Base-by-base conservation (phyloP, 2,329 filamentous ascomycete genomes). In the Nigrograna mackinnonii region DNA sequence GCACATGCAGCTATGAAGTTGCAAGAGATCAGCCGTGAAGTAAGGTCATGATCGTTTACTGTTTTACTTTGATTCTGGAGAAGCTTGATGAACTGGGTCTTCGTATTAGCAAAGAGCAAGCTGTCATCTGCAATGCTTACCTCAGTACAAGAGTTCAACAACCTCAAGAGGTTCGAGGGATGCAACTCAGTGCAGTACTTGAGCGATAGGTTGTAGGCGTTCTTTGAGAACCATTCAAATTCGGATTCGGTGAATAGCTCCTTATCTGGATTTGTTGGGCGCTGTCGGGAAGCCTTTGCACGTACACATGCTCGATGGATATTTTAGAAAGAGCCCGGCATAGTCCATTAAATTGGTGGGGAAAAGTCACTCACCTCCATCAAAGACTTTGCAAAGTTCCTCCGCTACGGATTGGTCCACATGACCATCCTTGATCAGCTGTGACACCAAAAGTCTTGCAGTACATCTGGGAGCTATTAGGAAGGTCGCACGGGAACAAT, bases 211-310 rank as follows among this genome's bases (percentile, higher is more conserved):
- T 94, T 95, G 71, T 95, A 95, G 1, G 86, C 79, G 49, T 88
- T 92, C 49, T 85, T 85, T 26, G 85, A 86, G 62, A 95, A 91
- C 90, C 90, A 95, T 52, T 91, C 79, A 3, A 95, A 73, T 55
- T 96, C 90, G 3, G 75, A 64, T 0, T 77, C 44, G 1, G 78
- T 80, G 58, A 91, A 90, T 1, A 57, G 39, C 31, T 64, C 54
- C 18, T 62, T 55, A 1, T 77, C 44, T 1, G 77, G 41, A 22
- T 41, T 60, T 74, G 43, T 47, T 68, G 79, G 22, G 68, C 65
- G 6, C 71, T 73, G 14, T 70, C 55, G 30, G 55, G 62, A 49
- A 71, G 71, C 38, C 59, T 71, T 76, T 18, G 75, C 70, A 31
- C 72, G 70, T 2, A 68, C 64, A 14, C 76, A 76, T 65, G 68